A percentile compares a stretch with the other conserved stretches of the same genome.
These are phyloP conservation scores for Infundibulicybe gibba DNA, from an alignment of 768 basidiomycete species.

Conservation along the genomic window DNA sequence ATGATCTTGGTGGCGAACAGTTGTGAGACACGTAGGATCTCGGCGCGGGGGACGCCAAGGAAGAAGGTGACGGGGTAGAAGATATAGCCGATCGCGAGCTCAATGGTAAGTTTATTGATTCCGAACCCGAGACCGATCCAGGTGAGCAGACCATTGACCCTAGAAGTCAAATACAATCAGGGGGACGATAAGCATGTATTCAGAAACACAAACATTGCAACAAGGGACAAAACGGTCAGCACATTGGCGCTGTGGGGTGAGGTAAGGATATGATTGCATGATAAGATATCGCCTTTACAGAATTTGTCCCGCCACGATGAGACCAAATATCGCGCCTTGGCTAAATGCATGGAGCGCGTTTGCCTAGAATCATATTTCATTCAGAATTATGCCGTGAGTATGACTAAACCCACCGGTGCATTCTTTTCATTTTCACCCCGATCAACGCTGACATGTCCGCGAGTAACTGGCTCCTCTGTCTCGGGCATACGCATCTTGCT, in stretches of 20 bases:
- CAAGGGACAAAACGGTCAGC: conserved; percentile 78
- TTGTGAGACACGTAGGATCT: conserved; percentile 78
- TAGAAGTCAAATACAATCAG: conserved; percentile 8
- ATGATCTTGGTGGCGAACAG: conserved; percentile 85
- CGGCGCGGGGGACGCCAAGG: conserved; percentile 71
- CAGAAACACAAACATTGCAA: conserved; percentile 44
- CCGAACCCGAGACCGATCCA: conserved; percentile 89
- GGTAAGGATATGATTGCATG: conserved; percentile 2
- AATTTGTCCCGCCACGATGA: conserved; percentile 86
- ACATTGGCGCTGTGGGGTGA: conserved; percentile 61
- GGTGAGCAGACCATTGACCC: conserved; percentile 80
- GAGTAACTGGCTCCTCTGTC: conserved; percentile 80
- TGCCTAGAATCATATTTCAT: conserved; percentile 27
- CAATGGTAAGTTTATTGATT: conserved; percentile 76
- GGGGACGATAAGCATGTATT: not conserved
- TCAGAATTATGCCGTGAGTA: not conserved
- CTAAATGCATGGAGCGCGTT: conserved; percentile 91
- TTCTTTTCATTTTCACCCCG: conserved; percentile 62
- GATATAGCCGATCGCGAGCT: conserved; percentile 82
- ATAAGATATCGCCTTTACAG: conserved; percentile 42
- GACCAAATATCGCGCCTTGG: conserved; percentile 79
- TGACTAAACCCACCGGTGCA: conserved; percentile 38
- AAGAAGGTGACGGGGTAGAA: conserved; percentile 89
- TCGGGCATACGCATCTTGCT: conserved; percentile 87
- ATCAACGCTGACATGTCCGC: conserved; percentile 76